Conservation (phyloP, 257 asterid species). For the Buddleja alternifolia region DNA sequence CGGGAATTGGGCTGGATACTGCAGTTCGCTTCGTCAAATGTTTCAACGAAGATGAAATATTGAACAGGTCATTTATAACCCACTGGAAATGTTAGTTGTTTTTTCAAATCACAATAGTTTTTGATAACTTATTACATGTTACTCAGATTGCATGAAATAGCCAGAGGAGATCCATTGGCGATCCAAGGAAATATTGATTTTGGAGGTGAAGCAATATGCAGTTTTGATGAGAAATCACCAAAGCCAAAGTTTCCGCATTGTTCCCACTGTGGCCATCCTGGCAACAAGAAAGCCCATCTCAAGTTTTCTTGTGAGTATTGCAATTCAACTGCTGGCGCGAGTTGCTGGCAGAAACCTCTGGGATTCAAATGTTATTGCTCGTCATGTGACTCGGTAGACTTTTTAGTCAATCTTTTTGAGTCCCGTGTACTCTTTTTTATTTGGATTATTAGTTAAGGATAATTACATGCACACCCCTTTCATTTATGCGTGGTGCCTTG, state of each 20-base stretch:
- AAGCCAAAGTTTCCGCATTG: slow-evolving; percentile 74
- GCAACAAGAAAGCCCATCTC: slow-evolving; percentile 80
- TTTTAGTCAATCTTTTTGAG: not conserved
- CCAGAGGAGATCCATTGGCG: slow-evolving; percentile 43
- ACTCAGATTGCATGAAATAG: slow-evolving; percentile 71
- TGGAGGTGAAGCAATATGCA: slow-evolving; percentile 34
- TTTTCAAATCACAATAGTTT: not conserved
- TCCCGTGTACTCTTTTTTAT: not conserved
- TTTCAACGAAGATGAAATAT: slow-evolving; percentile 68
- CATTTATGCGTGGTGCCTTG: too few relatives aligned
- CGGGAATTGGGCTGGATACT: slow-evolving; percentile 81
- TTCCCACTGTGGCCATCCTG: slow-evolving; percentile 93
- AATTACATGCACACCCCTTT: too few relatives aligned
- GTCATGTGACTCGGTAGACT: slow-evolving; percentile 66
- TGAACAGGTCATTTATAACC: slow-evolving; percentile 52
- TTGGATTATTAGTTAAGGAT: not conserved
- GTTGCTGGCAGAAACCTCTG: slow-evolving; percentile 61
- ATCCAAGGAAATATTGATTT: slow-evolving; percentile 32
- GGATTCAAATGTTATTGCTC: slow-evolving; percentile 82
- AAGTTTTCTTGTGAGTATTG: slow-evolving; percentile 72
- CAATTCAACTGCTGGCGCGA: slow-evolving; percentile 49
- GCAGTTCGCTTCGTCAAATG: slow-evolving; percentile 85
- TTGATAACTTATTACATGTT: slow-evolving; percentile 7
- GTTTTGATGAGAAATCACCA: slow-evolving; percentile 44
- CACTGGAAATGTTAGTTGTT: not conserved